Percentiles rank a stretch among this genome's conserved stretches.
Conservation (phyloP, 352 stramenopile genomes). For the Globisporangium cystogenes region DNA sequence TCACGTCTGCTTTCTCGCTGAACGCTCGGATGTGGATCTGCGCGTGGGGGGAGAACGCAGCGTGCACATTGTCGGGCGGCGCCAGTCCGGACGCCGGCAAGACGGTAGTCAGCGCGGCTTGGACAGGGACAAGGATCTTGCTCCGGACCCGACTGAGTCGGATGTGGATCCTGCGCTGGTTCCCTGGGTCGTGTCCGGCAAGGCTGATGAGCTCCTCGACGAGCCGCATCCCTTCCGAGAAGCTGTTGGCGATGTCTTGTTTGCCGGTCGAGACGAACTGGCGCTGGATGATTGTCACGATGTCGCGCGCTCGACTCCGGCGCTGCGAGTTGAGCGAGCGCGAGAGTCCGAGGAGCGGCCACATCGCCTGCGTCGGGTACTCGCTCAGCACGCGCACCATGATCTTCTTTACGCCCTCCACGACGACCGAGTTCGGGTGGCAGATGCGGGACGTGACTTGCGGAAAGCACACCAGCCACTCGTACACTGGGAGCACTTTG, state of each 20-base stretch:
- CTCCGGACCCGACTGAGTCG: constrained; percentile 60
- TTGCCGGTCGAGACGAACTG: constrained; percentile 58
- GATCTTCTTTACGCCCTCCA: constrained; percentile 90
- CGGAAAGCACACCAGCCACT: constrained; percentile 97
- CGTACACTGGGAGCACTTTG: constrained; percentile 67
- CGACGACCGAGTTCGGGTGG: constrained; percentile 83
- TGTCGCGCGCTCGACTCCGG: constrained; percentile 49
- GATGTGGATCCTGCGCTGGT: constrained; percentile 81
- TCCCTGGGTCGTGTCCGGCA: constrained; percentile 82
- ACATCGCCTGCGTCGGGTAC: constrained; percentile 97
- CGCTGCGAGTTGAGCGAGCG: constrained; percentile 86
- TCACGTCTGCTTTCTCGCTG: constrained; percentile 91
- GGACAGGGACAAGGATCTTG: constrained; percentile 75
- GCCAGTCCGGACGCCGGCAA: constrained; percentile 60
- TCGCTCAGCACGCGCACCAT: constrained; percentile 90
- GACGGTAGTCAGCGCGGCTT: constrained; percentile 69
- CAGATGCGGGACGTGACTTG: constrained; percentile 97
- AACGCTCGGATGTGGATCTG: constrained; percentile 88
- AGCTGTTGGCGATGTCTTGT: constrained; percentile 71
- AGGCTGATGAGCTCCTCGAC: constrained; percentile 94
- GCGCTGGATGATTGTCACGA: constrained; percentile 55
- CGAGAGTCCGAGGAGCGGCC: constrained; percentile 93
- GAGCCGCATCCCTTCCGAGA: constrained; percentile 85
- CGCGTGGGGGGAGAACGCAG: constrained; percentile 53
- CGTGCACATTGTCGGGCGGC: constrained; percentile 40